Evolutionary conservation across 768 basidiomycete genomes (phyloP).

Genomic region (Xanthoconium stramineum): DNA sequence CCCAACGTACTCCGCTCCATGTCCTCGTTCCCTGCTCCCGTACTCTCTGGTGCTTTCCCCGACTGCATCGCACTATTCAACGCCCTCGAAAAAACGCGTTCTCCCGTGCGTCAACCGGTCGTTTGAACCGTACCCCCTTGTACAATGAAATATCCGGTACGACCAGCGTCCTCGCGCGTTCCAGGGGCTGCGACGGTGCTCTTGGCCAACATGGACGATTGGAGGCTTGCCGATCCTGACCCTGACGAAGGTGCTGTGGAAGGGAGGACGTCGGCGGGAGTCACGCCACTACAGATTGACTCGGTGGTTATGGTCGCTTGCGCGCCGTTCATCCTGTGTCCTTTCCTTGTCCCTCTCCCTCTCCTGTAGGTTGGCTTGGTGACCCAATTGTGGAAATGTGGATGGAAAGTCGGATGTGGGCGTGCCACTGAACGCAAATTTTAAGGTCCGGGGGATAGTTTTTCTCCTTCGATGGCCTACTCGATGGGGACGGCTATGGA

Average conservation of each 20-base stretch:
- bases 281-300: too few species aligned
- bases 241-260: neutral
- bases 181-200: neutral
- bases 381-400: too few species aligned
- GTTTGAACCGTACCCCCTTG: conserved; percentile 21
- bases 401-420: too few species aligned
- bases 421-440: too few species aligned
- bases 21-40: neutral
- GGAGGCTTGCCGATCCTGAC: neutral
- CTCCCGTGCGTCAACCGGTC: conserved; percentile 10
- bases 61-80: conserved; percentile 1
- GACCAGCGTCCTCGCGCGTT: neutral
- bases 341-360: too few species aligned
- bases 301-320: too few species aligned
- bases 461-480: too few species aligned
- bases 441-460: too few species aligned
- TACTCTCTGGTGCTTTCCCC: neutral
- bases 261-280: neutral
- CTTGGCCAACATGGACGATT: neutral
- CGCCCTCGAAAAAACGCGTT: conserved; percentile 27
- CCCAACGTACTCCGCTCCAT: neutral
- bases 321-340: too few species aligned
- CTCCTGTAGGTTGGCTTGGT: too few species aligned
- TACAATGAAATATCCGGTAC: conserved; percentile 28
- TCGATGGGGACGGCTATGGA: too few species aligned